These are phyloP conservation scores for Rhypophila decipiens DNA, from an alignment of 495 filamentous ascomycete genomes.

Conservation along the genomic window DNA sequence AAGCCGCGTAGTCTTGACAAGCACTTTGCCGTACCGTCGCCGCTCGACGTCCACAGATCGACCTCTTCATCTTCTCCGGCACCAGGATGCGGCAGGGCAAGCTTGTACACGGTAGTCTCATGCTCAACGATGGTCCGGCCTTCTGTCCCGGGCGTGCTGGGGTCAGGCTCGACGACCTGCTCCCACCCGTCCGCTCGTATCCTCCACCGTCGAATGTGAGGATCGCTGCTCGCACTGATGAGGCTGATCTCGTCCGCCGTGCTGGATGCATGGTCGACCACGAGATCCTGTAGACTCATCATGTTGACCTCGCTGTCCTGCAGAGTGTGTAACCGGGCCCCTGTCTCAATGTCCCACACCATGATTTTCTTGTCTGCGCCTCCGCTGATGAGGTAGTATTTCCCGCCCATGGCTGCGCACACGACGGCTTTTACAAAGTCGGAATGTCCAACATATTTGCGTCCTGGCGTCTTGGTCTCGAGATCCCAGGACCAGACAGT, in stretches of 20 bases:
- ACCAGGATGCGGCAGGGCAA: constrained; percentile 51
- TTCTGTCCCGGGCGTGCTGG: constrained; percentile 32
- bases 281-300: constrained; percentile 68
- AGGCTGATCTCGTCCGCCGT: constrained; percentile 47
- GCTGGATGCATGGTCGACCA: constrained; percentile 56
- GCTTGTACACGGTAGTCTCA: constrained; percentile 80
- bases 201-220: constrained; percentile 72
- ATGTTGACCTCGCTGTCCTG: constrained; percentile 60
- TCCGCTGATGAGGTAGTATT: constrained; percentile 72
- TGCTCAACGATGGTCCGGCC: constrained; percentile 66
- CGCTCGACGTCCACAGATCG: constrained; percentile 87
- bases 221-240: constrained; percentile 76
- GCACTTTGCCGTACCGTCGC: constrained; percentile 76
- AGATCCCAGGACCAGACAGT: constrained; percentile 76
- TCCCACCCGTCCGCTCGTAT: constrained; percentile 40
- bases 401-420: constrained; percentile 45
- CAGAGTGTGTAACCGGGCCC: constrained; percentile 61
- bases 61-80: constrained; percentile 42
- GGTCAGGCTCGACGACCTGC: constrained; percentile 35
- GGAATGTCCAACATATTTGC: constrained; percentile 67
- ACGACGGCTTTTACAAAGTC: constrained; percentile 86
- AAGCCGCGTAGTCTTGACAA: constrained; percentile 59
- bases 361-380: constrained; percentile 82
- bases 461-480: constrained; percentile 41
- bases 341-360: constrained; percentile 67